These are phyloP conservation scores for Xylaria sp. DNA, from an alignment of 2,329 filamentous ascomycete species.

Conservation along the genomic window DNA sequence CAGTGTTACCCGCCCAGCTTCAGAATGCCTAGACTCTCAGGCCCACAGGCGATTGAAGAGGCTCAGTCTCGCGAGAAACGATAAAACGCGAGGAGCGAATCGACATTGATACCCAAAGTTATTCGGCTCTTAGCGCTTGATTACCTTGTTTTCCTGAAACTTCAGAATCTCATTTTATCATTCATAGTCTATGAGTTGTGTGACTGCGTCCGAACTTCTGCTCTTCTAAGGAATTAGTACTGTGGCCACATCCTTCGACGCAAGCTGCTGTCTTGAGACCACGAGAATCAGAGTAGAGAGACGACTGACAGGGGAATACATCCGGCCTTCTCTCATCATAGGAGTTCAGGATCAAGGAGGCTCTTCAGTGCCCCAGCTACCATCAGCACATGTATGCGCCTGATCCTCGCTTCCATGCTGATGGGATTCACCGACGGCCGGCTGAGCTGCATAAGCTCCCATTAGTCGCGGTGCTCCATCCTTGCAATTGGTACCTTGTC, in stretches of 20 bases:
- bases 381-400: background rate
- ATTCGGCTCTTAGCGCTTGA: background rate
- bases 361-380: background rate
- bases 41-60: conserved; percentile 9
- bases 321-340: background rate
- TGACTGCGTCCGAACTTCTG: background rate
- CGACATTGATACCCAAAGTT: background rate
- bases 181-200: background rate
- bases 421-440: background rate
- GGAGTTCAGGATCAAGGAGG: background rate
- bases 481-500: conserved; percentile 3
- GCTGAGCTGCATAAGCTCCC: conserved; percentile 1
- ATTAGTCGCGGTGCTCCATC: background rate
- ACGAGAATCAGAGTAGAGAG: background rate
- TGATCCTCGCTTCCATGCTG: background rate
- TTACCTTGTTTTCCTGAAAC: background rate
- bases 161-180: background rate
- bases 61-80: conserved; percentile 16
- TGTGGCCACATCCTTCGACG: no score
- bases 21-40: conserved; percentile 1
- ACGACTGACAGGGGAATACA: no score
- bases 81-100: conserved; percentile 25
- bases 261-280: background rate
- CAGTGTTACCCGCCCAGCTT: background rate
- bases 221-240: background rate